Evolutionary conservation across 2,329 filamentous ascomycete species (phyloP).

Genomic region (Ascochyta koolunga): DNA sequence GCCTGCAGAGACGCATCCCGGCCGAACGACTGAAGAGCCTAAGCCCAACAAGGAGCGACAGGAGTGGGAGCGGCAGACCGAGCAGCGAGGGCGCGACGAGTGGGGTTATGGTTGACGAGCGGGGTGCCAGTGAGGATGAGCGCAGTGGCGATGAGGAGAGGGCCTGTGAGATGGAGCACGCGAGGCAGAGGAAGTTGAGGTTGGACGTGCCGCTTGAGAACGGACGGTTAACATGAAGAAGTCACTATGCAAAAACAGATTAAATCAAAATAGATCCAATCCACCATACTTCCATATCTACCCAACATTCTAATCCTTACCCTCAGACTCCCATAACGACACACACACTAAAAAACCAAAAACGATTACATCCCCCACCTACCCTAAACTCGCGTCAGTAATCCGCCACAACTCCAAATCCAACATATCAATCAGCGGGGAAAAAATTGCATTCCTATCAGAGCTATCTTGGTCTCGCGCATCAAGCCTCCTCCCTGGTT

Average conservation of each 20-base stretch:
- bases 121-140: constrained; percentile 45
- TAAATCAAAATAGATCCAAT: background rate
- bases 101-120: constrained; percentile 52
- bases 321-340: too few species aligned
- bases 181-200: constrained; percentile 15
- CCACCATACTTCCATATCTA: too few species aligned
- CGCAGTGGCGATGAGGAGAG: constrained; percentile 35
- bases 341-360: too few species aligned
- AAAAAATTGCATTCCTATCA: constrained; percentile 1
- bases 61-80: constrained; percentile 21
- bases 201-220: constrained; percentile 22
- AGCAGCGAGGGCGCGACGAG: constrained; percentile 29
- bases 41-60: constrained; percentile 40
- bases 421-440: background rate
- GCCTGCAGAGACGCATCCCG: constrained; percentile 27
- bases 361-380: too few species aligned
- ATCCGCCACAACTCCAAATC: background rate
- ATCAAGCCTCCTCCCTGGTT: constrained; percentile 11
- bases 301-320: too few species aligned
- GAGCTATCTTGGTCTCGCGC: constrained; percentile 22
- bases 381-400: too few species aligned
- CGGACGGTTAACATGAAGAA: background rate
- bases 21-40: constrained; percentile 36
- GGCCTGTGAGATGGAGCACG: background rate
- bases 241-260: too few species aligned